Evolutionary conservation across 805 yeast species (phyloP).

Genomic region (Candida hispaniensis): DNA sequence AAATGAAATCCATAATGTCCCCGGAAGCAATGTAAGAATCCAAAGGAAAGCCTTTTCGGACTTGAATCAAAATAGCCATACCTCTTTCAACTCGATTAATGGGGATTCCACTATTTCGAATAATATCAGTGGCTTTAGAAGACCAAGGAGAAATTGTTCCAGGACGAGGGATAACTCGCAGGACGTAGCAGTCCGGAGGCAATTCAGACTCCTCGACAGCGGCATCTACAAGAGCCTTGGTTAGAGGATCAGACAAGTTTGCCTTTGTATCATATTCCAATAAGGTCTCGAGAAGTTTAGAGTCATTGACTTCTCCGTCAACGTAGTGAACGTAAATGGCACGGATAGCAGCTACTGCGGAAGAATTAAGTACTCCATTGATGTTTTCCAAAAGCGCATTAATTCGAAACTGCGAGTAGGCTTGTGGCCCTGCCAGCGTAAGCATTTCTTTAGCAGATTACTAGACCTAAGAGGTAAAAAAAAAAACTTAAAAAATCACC

Average conservation of each 20-base stretch:
- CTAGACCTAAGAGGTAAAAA: too few relatives aligned
- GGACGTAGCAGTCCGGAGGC: slow-evolving; percentile 38
- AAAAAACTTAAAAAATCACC: too few relatives aligned
- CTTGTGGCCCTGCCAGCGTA: slow-evolving; percentile 77
- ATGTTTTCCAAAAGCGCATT: slow-evolving; percentile 60
- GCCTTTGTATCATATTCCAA: slow-evolving; percentile 65
- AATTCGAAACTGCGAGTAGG: slow-evolving; percentile 79
- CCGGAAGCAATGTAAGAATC: slow-evolving; percentile 43
- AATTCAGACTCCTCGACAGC: slow-evolving; percentile 25
- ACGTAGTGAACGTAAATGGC: slow-evolving; percentile 77
- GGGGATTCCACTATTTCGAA: slow-evolving; percentile 75
- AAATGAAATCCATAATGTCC: slow-evolving; percentile 57
- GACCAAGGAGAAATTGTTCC: slow-evolving; percentile 99
- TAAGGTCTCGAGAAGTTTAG: slow-evolving; percentile 43
- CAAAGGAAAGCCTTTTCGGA: slow-evolving; percentile 61
- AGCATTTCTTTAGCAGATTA: slow-evolving; percentile 30
- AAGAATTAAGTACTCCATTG: slow-evolving; percentile 55
- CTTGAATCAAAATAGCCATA: slow-evolving; percentile 57
- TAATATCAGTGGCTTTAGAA: slow-evolving; percentile 93
- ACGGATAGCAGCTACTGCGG: slow-evolving; percentile 58
- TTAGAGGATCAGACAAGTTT: slow-evolving; percentile 41
- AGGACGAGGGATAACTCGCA: slow-evolving; percentile 78
- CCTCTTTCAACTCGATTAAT: slow-evolving; percentile 91
- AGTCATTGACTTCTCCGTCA: slow-evolving; percentile 34
- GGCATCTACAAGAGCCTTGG: slow-evolving; percentile 33